A percentile compares a stretch with the other conserved stretches of the same genome.
These are phyloP conservation scores for Exutisphaerella laricina DNA, from an alignment of 2,329 filamentous ascomycete species.

Conservation along the genomic window DNA sequence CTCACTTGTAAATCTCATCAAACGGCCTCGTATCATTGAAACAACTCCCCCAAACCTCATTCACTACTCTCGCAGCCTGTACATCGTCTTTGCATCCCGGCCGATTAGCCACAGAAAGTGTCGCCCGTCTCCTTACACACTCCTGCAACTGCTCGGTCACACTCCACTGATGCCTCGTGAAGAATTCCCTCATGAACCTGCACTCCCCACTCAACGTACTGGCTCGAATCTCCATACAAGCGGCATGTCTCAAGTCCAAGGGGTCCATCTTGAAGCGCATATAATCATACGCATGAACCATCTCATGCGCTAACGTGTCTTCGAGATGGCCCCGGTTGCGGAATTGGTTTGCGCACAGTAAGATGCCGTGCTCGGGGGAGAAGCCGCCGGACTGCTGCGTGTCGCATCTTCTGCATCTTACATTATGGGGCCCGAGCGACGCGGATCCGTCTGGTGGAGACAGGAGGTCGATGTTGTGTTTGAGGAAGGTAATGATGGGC, in stretches of 20 bases:
- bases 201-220: slow-evolving; percentile 92
- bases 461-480: slow-evolving; percentile 70
- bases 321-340: slow-evolving; percentile 74
- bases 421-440: slow-evolving; percentile 64
- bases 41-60: slow-evolving; percentile 98
- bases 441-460: slow-evolving; percentile 51
- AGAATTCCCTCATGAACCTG: slow-evolving; percentile 79
- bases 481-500: slow-evolving; percentile 80
- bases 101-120: slow-evolving; percentile 70
- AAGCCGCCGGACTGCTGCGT: slow-evolving; percentile 75
- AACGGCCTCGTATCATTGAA: slow-evolving; percentile 92
- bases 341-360: slow-evolving; percentile 90
- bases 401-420: slow-evolving; percentile 76
- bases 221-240: slow-evolving; percentile 94
- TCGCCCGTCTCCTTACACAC: slow-evolving; percentile 78
- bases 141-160: slow-evolving; percentile 90
- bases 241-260: slow-evolving; percentile 76
- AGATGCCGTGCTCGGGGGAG: slow-evolving; percentile 75
- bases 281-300: slow-evolving; percentile 96
- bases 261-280: slow-evolving; percentile 86
- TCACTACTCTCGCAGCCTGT: slow-evolving; percentile 81
- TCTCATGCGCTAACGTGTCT: slow-evolving; percentile 92
- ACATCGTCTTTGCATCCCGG: slow-evolving; percentile 78
- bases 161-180: slow-evolving; percentile 77
- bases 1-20: slow-evolving; percentile 84